Evolutionary conservation across 208 protist genomes (phyloP).

Genomic region (Phytomonas francai): DNA sequence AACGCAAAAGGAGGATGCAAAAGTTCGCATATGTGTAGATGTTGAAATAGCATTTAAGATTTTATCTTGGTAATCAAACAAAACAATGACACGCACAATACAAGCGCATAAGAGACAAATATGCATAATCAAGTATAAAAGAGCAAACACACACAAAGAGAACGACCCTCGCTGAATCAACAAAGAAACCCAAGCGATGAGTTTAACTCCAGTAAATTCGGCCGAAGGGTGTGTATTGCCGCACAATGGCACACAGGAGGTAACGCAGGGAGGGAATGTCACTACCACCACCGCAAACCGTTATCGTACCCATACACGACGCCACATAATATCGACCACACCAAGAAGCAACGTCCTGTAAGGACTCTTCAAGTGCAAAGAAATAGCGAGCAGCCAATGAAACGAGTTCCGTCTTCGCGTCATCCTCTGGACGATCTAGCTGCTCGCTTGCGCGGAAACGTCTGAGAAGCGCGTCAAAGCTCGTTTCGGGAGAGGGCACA

Average conservation of each 20-base stretch:
- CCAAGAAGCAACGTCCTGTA: neutral
- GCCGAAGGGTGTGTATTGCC: neutral
- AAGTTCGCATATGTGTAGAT: too few species aligned
- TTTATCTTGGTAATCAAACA: too few species aligned
- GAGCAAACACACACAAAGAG: neutral
- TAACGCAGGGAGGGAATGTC: neutral
- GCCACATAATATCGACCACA: neutral
- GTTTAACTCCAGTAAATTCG: neutral
- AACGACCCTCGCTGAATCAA: neutral
- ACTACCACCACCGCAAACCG: neutral
- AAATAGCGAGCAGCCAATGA: neutral
- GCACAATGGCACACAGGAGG: neutral
- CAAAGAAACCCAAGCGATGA: neutral
- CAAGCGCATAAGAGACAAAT: neutral
- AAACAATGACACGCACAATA: neutral
- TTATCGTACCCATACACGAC: neutral
- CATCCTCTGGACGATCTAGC: neutral
- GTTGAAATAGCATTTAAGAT: too few species aligned
- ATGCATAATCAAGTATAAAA: slow-evolving; percentile 2
- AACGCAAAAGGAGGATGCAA: neutral
- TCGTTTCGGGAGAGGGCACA: neutral
- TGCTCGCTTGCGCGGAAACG: neutral
- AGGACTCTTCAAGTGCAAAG: neutral
- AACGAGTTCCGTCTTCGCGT: neutral
- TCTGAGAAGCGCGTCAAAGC: neutral